A percentile compares a stretch with the other conserved stretches of the same genome.
These are phyloP conservation scores for Lentinula boryana DNA, from an alignment of 768 basidiomycete genomes.

Conservation along the genomic window DNA sequence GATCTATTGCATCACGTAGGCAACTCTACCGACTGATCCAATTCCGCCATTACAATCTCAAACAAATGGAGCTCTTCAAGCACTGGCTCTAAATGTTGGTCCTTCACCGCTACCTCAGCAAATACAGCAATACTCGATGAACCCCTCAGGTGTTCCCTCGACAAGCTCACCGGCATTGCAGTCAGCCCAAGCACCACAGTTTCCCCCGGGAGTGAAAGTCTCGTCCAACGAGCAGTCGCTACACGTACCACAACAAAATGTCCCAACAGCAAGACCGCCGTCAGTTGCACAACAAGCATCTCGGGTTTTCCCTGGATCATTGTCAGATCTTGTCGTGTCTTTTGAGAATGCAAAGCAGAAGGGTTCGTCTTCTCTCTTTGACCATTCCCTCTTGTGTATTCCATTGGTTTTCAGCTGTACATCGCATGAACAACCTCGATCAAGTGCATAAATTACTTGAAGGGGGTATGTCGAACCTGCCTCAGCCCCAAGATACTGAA, in stretches of 20 bases:
- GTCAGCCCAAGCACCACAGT: slow-evolving; percentile 35
- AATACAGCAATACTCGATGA: slow-evolving; percentile 25
- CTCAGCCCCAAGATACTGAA: slow-evolving; percentile 92
- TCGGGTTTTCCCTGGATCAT: slow-evolving; percentile 68
- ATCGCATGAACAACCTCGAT: slow-evolving; percentile 76
- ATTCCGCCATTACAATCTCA: slow-evolving; percentile 10
- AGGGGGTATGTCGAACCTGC: slow-evolving; percentile 81
- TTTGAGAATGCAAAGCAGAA: slow-evolving; percentile 98
- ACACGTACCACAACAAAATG: slow-evolving; percentile 12
- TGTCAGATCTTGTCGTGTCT: slow-evolving; percentile 89
- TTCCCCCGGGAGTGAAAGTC: slow-evolving; percentile 66
- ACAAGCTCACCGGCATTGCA: slow-evolving; percentile 17
- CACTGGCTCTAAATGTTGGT: slow-evolving; percentile 27
- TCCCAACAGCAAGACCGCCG: slow-evolving; percentile 34
- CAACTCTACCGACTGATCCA: slow-evolving; percentile 19
- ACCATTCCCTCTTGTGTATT: neutral
- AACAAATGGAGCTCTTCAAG: slow-evolving; percentile 22
- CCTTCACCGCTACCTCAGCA: slow-evolving; percentile 48
- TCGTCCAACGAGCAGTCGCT: slow-evolving; percentile 36
- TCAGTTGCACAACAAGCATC: slow-evolving; percentile 45
- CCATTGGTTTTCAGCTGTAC: slow-evolving; percentile 42
- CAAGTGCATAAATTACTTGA: slow-evolving; percentile 93
- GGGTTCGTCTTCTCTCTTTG: slow-evolving; percentile 41
- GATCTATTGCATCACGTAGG: slow-evolving; percentile 5
- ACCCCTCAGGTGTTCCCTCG: slow-evolving; percentile 12